phyloP scores from a whole-genome alignment of 2,329 filamentous ascomycete species.

The Domatiomyces catenatus region DNA sequence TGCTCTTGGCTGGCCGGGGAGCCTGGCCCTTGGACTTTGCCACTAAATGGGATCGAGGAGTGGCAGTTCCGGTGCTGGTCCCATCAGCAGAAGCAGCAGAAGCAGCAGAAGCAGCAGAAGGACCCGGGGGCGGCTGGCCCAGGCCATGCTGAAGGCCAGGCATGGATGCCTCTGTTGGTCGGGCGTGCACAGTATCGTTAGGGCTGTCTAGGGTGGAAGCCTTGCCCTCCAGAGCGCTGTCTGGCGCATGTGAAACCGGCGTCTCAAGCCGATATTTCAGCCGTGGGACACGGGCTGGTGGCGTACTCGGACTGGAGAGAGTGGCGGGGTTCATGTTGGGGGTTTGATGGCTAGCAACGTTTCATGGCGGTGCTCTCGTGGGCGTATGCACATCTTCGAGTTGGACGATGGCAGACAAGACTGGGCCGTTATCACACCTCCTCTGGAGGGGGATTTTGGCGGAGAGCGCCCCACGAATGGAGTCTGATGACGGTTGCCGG shows the following conservation, averaged over 20 bases:
- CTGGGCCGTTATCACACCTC: background rate
- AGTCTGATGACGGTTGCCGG: background rate
- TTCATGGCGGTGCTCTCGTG: background rate
- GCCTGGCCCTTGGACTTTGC: background rate
- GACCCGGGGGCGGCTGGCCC: no score
- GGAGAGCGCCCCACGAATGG: background rate
- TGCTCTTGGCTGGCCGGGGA: constrained; percentile 20
- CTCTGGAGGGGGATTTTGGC: background rate
- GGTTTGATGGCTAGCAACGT: background rate
- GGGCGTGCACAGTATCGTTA: background rate
- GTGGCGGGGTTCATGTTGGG: background rate
- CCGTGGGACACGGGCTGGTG: background rate
- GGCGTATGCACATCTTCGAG: background rate
- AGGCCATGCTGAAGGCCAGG: background rate
- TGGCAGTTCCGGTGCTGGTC: background rate
- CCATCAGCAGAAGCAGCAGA: background rate
- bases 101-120: background rate
- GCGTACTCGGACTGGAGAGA: background rate
- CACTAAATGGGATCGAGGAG: background rate
- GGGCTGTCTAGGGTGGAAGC: background rate
- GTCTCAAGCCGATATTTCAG: background rate
- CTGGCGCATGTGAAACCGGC: background rate
- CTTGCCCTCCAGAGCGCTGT: background rate
- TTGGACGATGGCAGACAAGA: background rate
- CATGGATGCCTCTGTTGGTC: no score